Percentiles rank a stretch among this genome's conserved stretches.
phyloP scores from a whole-genome alignment of 192 early-diverging fungal species.

The Umbelopsis sp. region DNA sequence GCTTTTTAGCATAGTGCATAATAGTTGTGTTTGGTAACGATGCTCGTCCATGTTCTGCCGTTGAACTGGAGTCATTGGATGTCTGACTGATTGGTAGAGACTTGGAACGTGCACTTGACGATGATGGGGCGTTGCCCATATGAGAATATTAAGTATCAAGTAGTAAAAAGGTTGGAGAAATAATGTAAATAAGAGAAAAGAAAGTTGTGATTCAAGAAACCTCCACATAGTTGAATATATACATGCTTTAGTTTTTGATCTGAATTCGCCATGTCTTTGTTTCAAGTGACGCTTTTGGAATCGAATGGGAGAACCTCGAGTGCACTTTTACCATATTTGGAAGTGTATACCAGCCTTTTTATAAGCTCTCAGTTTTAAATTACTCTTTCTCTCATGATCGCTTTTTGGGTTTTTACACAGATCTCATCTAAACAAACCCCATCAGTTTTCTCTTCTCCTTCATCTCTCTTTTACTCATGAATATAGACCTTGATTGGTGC shows the following conservation, averaged over 20 bases:
- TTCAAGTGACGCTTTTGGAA: too few species aligned
- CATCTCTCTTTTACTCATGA: neutral
- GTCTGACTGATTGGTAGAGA: neutral
- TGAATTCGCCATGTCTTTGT: too few species aligned
- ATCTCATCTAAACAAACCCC: neutral
- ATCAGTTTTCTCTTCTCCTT: neutral
- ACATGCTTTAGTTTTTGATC: too few species aligned
- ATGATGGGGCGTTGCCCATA: conserved; percentile 13
- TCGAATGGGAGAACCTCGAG: too few species aligned
- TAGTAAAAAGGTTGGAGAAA: neutral
- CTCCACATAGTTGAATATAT: too few species aligned
- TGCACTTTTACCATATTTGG: too few species aligned
- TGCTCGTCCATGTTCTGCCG: neutral
- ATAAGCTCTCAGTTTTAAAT: too few species aligned
- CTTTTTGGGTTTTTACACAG: neutral
- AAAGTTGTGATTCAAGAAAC: too few species aligned
- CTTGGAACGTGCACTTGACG: neutral
- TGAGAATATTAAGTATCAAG: neutral
- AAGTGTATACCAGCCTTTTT: too few species aligned
- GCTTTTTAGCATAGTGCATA: conserved; percentile 1
- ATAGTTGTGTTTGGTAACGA: neutral
- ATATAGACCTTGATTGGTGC: conserved; percentile 19
- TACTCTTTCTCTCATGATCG: neutral
- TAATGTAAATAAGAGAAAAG: neutral
- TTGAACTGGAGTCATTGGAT: neutral